Conservation (phyloP, 2,329 filamentous ascomycete species). For the Epichloe glyceriae region DNA sequence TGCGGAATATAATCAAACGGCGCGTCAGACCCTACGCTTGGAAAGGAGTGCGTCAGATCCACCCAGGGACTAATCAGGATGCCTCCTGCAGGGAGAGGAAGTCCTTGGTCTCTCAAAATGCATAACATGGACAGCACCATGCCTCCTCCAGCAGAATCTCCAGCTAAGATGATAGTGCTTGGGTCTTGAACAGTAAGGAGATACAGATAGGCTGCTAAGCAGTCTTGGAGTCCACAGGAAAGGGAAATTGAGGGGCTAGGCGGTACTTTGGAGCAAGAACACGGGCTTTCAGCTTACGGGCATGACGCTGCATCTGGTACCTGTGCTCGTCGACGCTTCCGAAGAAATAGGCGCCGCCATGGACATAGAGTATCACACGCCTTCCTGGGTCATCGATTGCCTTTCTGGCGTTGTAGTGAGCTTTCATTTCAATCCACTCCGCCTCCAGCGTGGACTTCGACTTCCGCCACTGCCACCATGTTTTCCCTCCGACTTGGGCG, state of each 20-base stretch:
- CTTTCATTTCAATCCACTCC: conserved; percentile 94
- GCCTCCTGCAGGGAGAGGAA: conserved; percentile 78
- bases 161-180: conserved; percentile 72
- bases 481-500: conserved; percentile 61
- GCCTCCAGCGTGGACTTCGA: conserved; percentile 54
- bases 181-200: conserved; percentile 66
- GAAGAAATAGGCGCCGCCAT: conserved; percentile 92
- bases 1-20: conserved; percentile 78
- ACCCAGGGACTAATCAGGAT: conserved; percentile 93
- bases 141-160: conserved; percentile 86
- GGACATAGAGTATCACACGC: conserved; percentile 84
- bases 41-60: conserved; percentile 89
- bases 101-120: conserved; percentile 64
- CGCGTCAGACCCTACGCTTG: conserved; percentile 63
- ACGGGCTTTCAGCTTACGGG: conserved; percentile 80
- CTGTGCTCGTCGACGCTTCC: conserved; percentile 91
- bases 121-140: conserved; percentile 77
- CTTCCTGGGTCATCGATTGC: conserved; percentile 45
- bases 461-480: conserved; percentile 84
- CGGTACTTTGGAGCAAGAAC: conserved; percentile 82
- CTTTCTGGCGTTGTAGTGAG: conserved; percentile 56
- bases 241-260: conserved; percentile 85
- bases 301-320: conserved; percentile 96
- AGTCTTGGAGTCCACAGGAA: conserved; percentile 84
- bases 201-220: conserved; percentile 74